Evolutionary conservation across 768 basidiomycete species (phyloP).

Genomic region (Tylopilus vinaceipallidus): DNA sequence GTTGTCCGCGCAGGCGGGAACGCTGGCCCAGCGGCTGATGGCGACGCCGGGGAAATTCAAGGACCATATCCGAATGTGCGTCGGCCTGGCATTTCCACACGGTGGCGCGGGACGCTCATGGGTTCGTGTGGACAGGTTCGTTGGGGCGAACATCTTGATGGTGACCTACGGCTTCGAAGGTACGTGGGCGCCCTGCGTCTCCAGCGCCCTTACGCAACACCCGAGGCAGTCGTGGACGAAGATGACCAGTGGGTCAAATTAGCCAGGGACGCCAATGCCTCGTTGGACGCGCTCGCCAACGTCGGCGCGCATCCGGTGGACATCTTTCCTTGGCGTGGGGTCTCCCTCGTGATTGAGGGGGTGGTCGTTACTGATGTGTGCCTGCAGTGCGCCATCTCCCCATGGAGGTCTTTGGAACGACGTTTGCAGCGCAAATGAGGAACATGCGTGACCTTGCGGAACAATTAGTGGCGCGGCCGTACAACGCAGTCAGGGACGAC

Average conservation of each 20-base stretch:
- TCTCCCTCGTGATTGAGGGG: background rate
- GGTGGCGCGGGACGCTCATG: no score
- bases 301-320: conserved; percentile 8
- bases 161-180: conserved; percentile 6
- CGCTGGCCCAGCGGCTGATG: background rate
- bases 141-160: conserved; percentile 5
- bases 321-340: conserved; percentile 6
- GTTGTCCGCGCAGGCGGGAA: background rate
- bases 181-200: background rate
- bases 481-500: conserved; percentile 1
- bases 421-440: conserved; percentile 4
- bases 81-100: background rate
- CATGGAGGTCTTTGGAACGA: background rate
- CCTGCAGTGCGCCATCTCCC: conserved; percentile 2
- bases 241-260: conserved; percentile 3
- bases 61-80: conserved; percentile 2
- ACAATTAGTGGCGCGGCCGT: background rate
- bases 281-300: conserved; percentile 1
- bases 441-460: conserved; percentile 2
- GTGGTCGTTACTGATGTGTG: background rate
- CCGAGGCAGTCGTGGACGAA: background rate
- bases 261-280: conserved; percentile 3
- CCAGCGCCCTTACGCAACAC: background rate
- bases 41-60: background rate
- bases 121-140: no score